phyloP scores from a whole-genome alignment of 306 rosid species.

The Mimosa bimucronata region DNA sequence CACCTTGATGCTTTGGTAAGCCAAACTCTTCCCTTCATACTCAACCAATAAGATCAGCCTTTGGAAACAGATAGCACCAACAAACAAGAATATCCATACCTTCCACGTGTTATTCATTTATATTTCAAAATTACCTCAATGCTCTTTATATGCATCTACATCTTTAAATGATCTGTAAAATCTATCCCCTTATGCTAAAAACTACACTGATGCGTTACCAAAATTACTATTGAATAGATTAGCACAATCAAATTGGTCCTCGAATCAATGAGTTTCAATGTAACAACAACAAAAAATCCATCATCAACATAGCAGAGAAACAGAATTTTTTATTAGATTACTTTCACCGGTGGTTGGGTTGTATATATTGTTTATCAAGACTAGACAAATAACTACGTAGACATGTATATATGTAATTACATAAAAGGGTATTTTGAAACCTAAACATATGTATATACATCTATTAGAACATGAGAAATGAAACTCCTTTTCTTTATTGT shows the following conservation, averaged over 20 bases:
- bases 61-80: slow-evolving; percentile 18
- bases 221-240: not conserved
- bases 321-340: not conserved
- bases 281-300: not conserved
- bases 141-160: slow-evolving; percentile 19
- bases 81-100: slow-evolving; percentile 29
- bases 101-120: slow-evolving; percentile 24
- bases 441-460: not conserved
- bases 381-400: not conserved
- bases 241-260: not conserved
- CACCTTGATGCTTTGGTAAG: slow-evolving; percentile 81
- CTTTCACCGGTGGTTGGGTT: slow-evolving; percentile 1
- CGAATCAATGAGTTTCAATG: slow-evolving; percentile 17
- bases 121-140: slow-evolving; percentile 14
- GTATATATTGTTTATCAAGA: not conserved
- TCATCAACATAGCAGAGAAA: not conserved
- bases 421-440: not conserved
- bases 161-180: slow-evolving; percentile 20
- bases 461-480: slow-evolving; percentile 1
- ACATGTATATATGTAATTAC: not conserved
- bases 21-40: slow-evolving; percentile 80
- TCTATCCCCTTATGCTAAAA: slow-evolving; percentile 14
- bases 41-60: slow-evolving; percentile 37
- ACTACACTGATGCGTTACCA: slow-evolving; percentile 1
- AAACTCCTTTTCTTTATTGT: not conserved